These are phyloP conservation scores for Aspergillus asperescens DNA, from an alignment of 495 filamentous ascomycete species.

Conservation along the genomic window DNA sequence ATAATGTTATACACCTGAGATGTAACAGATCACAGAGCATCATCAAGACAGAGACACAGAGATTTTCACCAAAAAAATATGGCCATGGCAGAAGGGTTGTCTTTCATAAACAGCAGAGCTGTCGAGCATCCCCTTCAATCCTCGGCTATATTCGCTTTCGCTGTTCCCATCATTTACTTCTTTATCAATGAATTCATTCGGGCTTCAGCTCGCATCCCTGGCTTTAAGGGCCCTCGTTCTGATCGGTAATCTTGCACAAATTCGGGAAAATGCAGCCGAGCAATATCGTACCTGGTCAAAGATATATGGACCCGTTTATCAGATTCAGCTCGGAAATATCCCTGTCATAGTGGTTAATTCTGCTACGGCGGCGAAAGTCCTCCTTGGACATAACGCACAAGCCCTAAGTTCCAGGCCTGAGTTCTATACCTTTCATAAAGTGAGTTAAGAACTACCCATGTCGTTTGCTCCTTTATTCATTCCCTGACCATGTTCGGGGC, in stretches of 20 bases:
- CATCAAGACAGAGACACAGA: not conserved
- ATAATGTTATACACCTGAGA: not conserved
- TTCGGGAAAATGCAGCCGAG: constrained; percentile 54
- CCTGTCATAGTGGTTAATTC: constrained; percentile 58
- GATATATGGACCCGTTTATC: constrained; percentile 55
- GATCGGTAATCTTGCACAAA: constrained; percentile 59
- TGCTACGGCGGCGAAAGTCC: constrained; percentile 48
- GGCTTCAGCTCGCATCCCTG: constrained; percentile 41
- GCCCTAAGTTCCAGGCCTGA: constrained; percentile 56
- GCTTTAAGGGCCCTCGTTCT: constrained; percentile 50
- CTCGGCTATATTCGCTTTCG: constrained; percentile 20
- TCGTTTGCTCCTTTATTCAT: not conserved
- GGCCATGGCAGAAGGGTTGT: constrained; percentile 28
- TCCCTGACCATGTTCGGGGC: not conserved
- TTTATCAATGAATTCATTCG: constrained; percentile 51
- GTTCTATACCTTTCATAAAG: constrained; percentile 63
- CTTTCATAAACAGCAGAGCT: constrained; percentile 20
- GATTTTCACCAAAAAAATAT: constrained; percentile 14
- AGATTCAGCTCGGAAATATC: constrained; percentile 60
- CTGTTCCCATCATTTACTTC: constrained; percentile 41
- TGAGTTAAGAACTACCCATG: constrained; percentile 18
- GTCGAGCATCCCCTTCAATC: constrained; percentile 27
- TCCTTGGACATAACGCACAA: constrained; percentile 56
- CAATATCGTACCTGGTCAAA: constrained; percentile 56
- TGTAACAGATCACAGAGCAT: not conserved